Evolutionary conservation across 2,329 filamentous ascomycete genomes (phyloP).

Genomic region (Diaporthe sp.): DNA sequence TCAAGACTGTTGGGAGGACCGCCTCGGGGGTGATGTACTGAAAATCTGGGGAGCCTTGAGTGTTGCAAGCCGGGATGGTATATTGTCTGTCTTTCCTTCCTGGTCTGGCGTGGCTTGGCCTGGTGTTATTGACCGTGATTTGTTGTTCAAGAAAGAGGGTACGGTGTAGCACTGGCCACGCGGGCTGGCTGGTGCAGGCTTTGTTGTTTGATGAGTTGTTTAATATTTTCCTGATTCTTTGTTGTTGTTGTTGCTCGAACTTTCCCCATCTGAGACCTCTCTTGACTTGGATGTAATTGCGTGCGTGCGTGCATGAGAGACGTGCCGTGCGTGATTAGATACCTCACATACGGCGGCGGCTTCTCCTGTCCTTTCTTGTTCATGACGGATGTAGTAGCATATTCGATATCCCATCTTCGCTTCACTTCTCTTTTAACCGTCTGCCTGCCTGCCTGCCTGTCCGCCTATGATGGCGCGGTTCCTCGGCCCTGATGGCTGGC

Average conservation of each 20-base stretch:
- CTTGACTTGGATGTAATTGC: not conserved
- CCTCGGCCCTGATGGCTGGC: too few relatives aligned
- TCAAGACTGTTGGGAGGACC: conserved; percentile 67
- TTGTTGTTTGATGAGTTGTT: conserved; percentile 12
- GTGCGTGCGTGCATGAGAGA: conserved; percentile 12
- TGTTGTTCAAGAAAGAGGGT: not conserved
- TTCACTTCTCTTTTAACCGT: not conserved
- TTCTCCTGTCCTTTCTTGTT: not conserved
- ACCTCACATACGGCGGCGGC: not conserved
- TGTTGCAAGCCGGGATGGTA: not conserved
- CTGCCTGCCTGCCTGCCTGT: not conserved
- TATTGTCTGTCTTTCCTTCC: not conserved
- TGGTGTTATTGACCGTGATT: not conserved
- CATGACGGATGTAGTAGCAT: not conserved
- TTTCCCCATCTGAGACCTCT: not conserved
- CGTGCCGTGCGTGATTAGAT: not conserved
- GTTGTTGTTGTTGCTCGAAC: not conserved
- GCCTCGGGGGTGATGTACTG: conserved; percentile 55
- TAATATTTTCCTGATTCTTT: conserved; percentile 12
- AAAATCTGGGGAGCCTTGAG: not conserved
- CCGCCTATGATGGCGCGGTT: too few relatives aligned
- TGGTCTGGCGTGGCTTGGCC: not conserved
- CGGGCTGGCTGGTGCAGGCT: not conserved
- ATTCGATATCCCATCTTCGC: conserved; percentile 26
- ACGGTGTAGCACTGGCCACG: not conserved